Percentiles rank a stretch among this genome's conserved stretches.
Evolutionary conservation across 371 early-diverging fungal genomes (phyloP).

Genomic region (Mucor racemosus): DNA sequence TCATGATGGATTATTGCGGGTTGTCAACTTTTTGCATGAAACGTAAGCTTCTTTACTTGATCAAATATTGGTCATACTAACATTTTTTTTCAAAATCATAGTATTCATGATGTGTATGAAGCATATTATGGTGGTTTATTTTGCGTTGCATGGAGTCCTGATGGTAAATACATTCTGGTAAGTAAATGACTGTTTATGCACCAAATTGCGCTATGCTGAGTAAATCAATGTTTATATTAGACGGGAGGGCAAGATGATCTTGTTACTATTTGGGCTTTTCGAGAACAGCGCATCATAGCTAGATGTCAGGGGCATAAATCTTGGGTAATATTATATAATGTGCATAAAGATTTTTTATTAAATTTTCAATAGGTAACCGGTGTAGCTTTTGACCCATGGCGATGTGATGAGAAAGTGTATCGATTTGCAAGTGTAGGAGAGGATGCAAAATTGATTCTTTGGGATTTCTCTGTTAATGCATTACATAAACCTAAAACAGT

Average conservation of each 20-base stretch:
- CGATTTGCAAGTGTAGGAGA: slow-evolving; percentile 93
- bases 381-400: slow-evolving; percentile 91
- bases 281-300: slow-evolving; percentile 80
- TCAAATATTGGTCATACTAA: too few species aligned
- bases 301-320: slow-evolving; percentile 95
- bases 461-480: slow-evolving; percentile 90
- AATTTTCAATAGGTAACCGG: slow-evolving; percentile 58
- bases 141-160: slow-evolving; percentile 92
- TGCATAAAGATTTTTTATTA: too few species aligned
- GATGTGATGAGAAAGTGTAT: slow-evolving; percentile 82
- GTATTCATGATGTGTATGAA: slow-evolving; percentile 71
- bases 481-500: slow-evolving; percentile 77
- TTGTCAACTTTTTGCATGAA: slow-evolving; percentile 76
- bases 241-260: slow-evolving; percentile 97
- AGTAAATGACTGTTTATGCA: slow-evolving; percentile 14
- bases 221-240: slow-evolving; percentile 20
- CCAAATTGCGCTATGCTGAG: background rate
- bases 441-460: slow-evolving; percentile 83
- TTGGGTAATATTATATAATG: slow-evolving; percentile 62
- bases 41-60: slow-evolving; percentile 30
- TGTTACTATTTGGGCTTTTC: slow-evolving; percentile 89
- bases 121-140: slow-evolving; percentile 88
- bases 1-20: slow-evolving; percentile 75
- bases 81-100: slow-evolving; percentile 8
- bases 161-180: slow-evolving; percentile 88